These are phyloP conservation scores for Achaetomiella virescens DNA, from an alignment of 495 filamentous ascomycete genomes.

Conservation along the genomic window DNA sequence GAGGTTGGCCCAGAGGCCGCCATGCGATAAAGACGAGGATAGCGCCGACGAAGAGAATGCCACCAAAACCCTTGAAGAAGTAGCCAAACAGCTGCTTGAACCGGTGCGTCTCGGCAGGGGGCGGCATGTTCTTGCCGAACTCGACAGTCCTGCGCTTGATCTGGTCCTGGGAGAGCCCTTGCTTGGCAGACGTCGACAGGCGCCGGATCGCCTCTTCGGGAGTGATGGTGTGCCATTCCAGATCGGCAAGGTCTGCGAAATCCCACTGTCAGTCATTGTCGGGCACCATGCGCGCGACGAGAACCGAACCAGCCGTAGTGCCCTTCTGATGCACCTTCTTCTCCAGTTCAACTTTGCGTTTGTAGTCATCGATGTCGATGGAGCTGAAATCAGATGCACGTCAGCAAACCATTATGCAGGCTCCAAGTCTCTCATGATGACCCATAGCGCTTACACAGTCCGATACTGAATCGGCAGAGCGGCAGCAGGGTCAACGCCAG, in stretches of 20 bases:
- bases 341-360: conserved; percentile 34
- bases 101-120: conserved; percentile 51
- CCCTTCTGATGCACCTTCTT: conserved; percentile 37
- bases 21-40: conserved; percentile 63
- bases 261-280: neutral
- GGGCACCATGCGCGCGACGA: neutral
- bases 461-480: conserved; percentile 50
- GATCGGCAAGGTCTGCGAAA: conserved; percentile 4
- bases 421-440: neutral
- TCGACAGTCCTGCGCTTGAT: conserved; percentile 14
- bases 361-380: conserved; percentile 48
- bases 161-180: conserved; percentile 19
- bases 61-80: conserved; percentile 66
- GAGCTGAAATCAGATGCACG: conserved; percentile 29
- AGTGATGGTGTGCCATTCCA: conserved; percentile 34
- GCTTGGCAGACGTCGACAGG: conserved; percentile 40
- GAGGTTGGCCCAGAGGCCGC: conserved; percentile 64
- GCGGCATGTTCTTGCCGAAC: conserved; percentile 47
- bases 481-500: conserved; percentile 40
- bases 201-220: conserved; percentile 49
- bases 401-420: neutral
- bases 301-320: conserved; percentile 35
- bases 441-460: conserved; percentile 35
- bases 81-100: conserved; percentile 56
- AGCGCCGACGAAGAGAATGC: conserved; percentile 53